Percentiles rank a stretch among this genome's conserved stretches.
Conservation (phyloP, 208 protist species). For the Ichthyophonus hoferi region DNA sequence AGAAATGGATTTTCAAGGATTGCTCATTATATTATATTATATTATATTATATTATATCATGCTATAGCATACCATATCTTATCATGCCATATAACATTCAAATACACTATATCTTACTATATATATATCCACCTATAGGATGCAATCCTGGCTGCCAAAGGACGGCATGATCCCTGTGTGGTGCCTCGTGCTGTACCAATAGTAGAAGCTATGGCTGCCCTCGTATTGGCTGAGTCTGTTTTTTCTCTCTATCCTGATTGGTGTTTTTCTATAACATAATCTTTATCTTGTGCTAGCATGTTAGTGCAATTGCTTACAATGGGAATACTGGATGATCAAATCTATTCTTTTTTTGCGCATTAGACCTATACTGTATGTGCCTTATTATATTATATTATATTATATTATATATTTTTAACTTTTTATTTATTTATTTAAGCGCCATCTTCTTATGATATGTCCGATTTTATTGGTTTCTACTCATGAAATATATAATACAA, state of each 20-base stretch:
- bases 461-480: too few species aligned
- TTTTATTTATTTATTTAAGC: too few species aligned
- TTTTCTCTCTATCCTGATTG: neutral
- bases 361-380: neutral
- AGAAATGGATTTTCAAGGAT: too few species aligned
- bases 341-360: neutral
- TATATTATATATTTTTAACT: neutral
- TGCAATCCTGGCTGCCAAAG: slow-evolving; percentile 61
- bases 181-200: slow-evolving; percentile 70
- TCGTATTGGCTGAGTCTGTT: slow-evolving; percentile 60
- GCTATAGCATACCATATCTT: too few species aligned
- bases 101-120: too few species aligned
- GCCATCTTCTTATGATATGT: too few species aligned
- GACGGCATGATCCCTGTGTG: slow-evolving; percentile 70
- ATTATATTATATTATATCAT: too few species aligned
- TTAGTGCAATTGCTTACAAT: too few species aligned
- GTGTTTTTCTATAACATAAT: neutral
- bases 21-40: too few species aligned
- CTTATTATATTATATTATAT: neutral
- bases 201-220: slow-evolving; percentile 69
- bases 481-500: too few species aligned
- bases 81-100: too few species aligned
- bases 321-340: neutral
- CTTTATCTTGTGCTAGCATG: too few species aligned
- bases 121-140: neutral